Base-by-base conservation (phyloP, 2,329 filamentous ascomycete genomes). In the Dryadomyces quercivorus region DNA sequence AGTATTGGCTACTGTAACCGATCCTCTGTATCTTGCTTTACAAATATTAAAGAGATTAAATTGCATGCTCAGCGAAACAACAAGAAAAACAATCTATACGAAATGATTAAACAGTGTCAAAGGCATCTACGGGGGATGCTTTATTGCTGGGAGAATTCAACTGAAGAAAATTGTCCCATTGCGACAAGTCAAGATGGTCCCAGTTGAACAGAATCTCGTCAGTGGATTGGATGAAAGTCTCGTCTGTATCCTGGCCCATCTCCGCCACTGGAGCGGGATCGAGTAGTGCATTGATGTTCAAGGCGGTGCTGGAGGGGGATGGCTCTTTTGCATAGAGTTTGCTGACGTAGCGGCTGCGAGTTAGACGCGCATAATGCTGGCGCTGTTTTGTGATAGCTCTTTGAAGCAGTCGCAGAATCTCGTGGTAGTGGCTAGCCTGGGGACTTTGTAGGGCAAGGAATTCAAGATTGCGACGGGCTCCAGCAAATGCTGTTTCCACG, bases 331-430 rank as follows among this genome's bases (percentile, higher is more conserved):
- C 42, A 15, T 40, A 40, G 36, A 55, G 43, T n/a, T 44, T 42
- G 43, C 49, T 46, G 58, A 53, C 43, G 34, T 76, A 70, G 1
- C 70, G 63, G 0, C 72, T 70, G 2, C 70, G 63, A 0, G 71
- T 69, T 6, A 67, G 63, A 50, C 76, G 72, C 0, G 74, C 74
- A 56, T 45, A 20, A 5, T 43, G 48, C 31, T 40, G 47, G 6
- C 55, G 55, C 50, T 55, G 52, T 15, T 53, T 59, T 9, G 56
- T 50, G 9, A 60, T 60, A 36, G 60, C 59, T 5, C 51, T 54
- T n/a, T 52, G 58, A n/a, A 61, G 58, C 16, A 59, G 49, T 1
- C 51, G 42, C 13, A 62, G 48, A 15, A 61, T 62, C 18, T 55
- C 57, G 45, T 55, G 48, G 36, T 62, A 62, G 20, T 61, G 59